Conservation (phyloP, 345 rosid genomes). For the Arabidopsis thaliana region TAIR10.1 NC_003074.8:7263501-7264000, state of each 20-base stretch:
- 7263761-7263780: conserved; percentile 31
- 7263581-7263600: conserved; percentile 31
- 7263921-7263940: conserved; percentile 25
- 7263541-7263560: conserved; percentile 25
- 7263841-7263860: conserved; percentile 20
- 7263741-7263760: background rate
- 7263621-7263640: conserved; percentile 29
- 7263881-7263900: conserved; percentile 38
- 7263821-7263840: conserved; percentile 36
- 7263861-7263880: conserved; percentile 27
- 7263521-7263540: conserved; percentile 37
- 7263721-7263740: background rate
- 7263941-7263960: conserved; percentile 22
- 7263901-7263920: conserved; percentile 18
- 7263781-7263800: conserved; percentile 41
- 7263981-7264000: background rate
- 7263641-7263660: background rate
- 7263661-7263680: conserved; percentile 4
- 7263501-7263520: conserved; percentile 38
- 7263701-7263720: background rate
- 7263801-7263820: conserved; percentile 16
- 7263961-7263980: conserved; percentile 7
- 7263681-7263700: conserved; percentile 12
- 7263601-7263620: conserved; percentile 27
- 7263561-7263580: conserved; percentile 33